These are phyloP conservation scores for Aspergillus fischeri DNA, from an alignment of 2,329 filamentous ascomycete genomes.

Conservation along the genomic window DNA sequence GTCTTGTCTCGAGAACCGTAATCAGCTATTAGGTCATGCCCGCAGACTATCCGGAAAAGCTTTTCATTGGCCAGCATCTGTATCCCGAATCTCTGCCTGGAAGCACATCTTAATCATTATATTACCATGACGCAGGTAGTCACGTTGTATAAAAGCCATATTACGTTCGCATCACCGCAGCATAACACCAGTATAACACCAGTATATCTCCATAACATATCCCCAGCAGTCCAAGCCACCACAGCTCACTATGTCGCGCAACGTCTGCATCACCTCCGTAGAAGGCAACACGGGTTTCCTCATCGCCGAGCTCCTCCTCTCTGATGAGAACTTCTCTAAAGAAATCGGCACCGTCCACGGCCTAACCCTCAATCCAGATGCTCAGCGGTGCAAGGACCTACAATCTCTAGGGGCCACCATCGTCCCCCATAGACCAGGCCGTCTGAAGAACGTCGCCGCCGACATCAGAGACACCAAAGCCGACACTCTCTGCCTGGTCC, in stretches of 20 bases:
- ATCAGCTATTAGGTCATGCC: not conserved
- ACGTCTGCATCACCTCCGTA: constrained; percentile 46
- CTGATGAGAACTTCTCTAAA: constrained; percentile 39
- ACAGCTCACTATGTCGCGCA: constrained; percentile 41
- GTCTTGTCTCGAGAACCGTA: not conserved
- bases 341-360: constrained; percentile 42
- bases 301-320: constrained; percentile 49
- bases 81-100: not conserved
- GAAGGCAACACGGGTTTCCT: constrained; percentile 51
- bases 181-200: not conserved
- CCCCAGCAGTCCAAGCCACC: not conserved
- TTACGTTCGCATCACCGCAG: not conserved
- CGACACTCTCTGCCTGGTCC: constrained; percentile 49
- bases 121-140: not conserved
- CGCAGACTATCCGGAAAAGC: not conserved
- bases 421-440: constrained; percentile 41
- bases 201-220: not conserved
- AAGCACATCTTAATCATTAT: not conserved
- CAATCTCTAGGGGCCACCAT: constrained; percentile 41
- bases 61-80: not conserved
- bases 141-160: not conserved
- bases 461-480: constrained; percentile 41
- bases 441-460: constrained; percentile 36
- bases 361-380: constrained; percentile 39
- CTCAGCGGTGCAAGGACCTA: constrained; percentile 40